Evolutionary conservation across 2,329 filamentous ascomycete species (phyloP).

Genomic region (Emmonsiellopsis sp.): DNA sequence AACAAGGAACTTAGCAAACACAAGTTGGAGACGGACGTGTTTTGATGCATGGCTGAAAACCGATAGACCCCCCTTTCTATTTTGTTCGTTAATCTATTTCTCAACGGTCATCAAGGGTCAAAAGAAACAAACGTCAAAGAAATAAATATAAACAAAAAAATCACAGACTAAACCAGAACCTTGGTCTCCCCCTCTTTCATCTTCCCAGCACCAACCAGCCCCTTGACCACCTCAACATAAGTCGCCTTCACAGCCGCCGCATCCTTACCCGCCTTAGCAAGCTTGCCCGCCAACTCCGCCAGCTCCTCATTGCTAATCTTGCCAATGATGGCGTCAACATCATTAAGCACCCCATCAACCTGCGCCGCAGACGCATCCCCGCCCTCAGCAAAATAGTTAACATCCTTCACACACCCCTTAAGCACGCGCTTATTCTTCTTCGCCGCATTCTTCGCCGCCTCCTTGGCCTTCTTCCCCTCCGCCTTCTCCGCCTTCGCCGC

Average conservation of each 20-base stretch:
- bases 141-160: neutral
- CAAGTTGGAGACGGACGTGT: neutral
- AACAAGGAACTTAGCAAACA: neutral
- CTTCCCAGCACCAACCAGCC: slow-evolving; percentile 73
- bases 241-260: slow-evolving; percentile 76
- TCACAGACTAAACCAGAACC: slow-evolving; percentile 23
- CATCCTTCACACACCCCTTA: slow-evolving; percentile 88
- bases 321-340: slow-evolving; percentile 77
- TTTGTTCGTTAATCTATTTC: neutral
- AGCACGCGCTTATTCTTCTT: slow-evolving; percentile 99
- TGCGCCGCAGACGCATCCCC: slow-evolving; percentile 64
- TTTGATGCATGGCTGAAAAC: neutral
- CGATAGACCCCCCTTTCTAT: neutral
- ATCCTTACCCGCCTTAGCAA: slow-evolving; percentile 67
- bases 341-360: slow-evolving; percentile 73
- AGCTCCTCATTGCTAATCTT: slow-evolving; percentile 91
- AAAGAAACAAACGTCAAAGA: neutral
- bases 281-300: slow-evolving; percentile 69
- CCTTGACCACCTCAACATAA: slow-evolving; percentile 69
- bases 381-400: slow-evolving; percentile 78
- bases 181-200: slow-evolving; percentile 76
- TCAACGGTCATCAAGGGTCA: neutral
- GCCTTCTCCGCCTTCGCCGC: slow-evolving; percentile 77
- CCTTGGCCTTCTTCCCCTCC: slow-evolving; percentile 88
- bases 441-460: slow-evolving; percentile 94